A percentile compares a stretch with the other conserved stretches of the same genome.
phyloP scores from a whole-genome alignment of 2,329 filamentous ascomycete genomes.

The Stagonosporopsis rhizophila region DNA sequence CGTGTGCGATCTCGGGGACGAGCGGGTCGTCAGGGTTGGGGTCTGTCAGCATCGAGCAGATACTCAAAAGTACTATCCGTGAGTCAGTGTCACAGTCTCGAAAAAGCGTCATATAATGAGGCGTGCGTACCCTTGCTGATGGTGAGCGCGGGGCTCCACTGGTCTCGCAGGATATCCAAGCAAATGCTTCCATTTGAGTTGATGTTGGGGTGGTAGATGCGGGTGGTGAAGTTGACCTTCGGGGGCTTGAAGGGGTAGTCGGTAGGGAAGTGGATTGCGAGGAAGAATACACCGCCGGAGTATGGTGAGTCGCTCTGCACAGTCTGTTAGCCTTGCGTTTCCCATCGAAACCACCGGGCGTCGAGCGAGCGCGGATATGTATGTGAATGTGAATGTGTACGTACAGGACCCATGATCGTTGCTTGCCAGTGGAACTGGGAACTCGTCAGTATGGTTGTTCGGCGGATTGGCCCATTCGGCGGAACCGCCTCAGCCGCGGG shows the following conservation, averaged over 20 bases:
- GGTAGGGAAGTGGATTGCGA: conserved; percentile 98
- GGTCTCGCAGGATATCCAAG: conserved; percentile 96
- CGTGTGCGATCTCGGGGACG: conserved; percentile 97
- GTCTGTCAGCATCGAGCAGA: conserved; percentile 99
- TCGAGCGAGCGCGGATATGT: neutral
- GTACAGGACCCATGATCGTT: conserved; percentile 99
- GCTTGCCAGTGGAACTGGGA: conserved; percentile 99
- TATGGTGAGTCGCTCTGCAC: conserved; percentile 90
- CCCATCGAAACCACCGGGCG: conserved; percentile 16
- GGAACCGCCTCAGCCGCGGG: conserved; percentile 42
- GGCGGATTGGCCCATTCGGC: conserved; percentile 23
- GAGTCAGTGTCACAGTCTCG: conserved; percentile 27
- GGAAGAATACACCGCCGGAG: conserved; percentile 98
- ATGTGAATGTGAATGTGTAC: conserved; percentile 50
- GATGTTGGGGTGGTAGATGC: conserved; percentile 99
- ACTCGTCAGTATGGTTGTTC: conserved; percentile 39
- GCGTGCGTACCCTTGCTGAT: conserved; percentile 86
- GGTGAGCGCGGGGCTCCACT: conserved; percentile 98
- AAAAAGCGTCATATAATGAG: neutral
- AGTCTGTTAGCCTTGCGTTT: conserved; percentile 39
- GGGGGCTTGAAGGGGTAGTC: conserved; percentile 99
- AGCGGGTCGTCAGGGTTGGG: conserved; percentile 99
- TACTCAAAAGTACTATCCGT: conserved; percentile 84
- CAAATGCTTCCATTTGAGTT: conserved; percentile 99
- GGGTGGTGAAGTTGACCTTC: conserved; percentile 99